phyloP scores from a whole-genome alignment of 768 basidiomycete genomes.

The Suillus bovinus region DNA sequence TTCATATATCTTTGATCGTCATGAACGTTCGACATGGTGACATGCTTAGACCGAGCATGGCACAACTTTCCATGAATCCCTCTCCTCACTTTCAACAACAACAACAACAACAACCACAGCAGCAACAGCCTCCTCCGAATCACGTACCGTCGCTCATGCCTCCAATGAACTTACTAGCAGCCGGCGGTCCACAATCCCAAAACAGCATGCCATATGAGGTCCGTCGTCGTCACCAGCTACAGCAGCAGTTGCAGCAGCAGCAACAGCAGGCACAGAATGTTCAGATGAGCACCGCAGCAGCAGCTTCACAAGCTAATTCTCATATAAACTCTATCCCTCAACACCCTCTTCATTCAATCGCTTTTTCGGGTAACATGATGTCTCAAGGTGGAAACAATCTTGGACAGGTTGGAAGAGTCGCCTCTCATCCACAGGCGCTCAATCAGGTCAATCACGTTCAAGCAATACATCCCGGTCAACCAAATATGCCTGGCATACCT shows the following conservation, averaged over 20 bases:
- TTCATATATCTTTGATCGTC: slow-evolving; percentile 14
- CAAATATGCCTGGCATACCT: slow-evolving; percentile 36
- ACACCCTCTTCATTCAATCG: slow-evolving; percentile 42
- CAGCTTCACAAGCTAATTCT: slow-evolving; percentile 25
- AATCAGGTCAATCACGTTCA: slow-evolving; percentile 39
- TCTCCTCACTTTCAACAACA: slow-evolving; percentile 40
- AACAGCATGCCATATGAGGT: slow-evolving; percentile 8
- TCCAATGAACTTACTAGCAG: slow-evolving; percentile 41
- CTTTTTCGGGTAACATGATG: slow-evolving; percentile 45
- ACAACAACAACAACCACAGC: slow-evolving; percentile 38
- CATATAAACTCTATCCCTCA: slow-evolving; percentile 32
- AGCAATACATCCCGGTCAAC: slow-evolving; percentile 37
- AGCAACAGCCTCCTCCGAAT: slow-evolving; percentile 27
- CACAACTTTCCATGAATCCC: slow-evolving; percentile 36
- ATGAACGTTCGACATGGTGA: slow-evolving; percentile 55
- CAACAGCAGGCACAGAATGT: slow-evolving; percentile 40
- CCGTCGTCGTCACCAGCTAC: slow-evolving; percentile 10
- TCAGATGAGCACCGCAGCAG: slow-evolving; percentile 34
- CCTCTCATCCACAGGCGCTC: slow-evolving; percentile 54
- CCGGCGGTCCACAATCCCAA: slow-evolving; percentile 25
- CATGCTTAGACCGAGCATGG: slow-evolving; percentile 46
- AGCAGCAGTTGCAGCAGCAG: slow-evolving; percentile 32
- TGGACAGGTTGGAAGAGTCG: slow-evolving; percentile 49
- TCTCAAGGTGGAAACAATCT: slow-evolving; percentile 38
- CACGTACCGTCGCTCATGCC: slow-evolving; percentile 39